Conservation (phyloP, 139 green algal genomes). For the Deuterostichococcus epilithicus region DNA sequence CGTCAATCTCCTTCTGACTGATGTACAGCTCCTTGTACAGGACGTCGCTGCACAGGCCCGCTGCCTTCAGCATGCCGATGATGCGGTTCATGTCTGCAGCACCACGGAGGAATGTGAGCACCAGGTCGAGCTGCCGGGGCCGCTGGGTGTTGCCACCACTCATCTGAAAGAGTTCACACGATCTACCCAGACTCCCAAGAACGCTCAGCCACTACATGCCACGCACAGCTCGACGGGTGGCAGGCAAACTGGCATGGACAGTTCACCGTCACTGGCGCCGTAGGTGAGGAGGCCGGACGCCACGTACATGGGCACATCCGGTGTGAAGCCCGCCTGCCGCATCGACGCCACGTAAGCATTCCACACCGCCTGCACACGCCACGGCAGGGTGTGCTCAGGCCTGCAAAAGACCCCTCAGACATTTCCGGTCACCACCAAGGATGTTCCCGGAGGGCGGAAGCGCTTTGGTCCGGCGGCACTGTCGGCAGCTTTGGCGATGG, state of each 20-base stretch:
- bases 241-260: slow-evolving; percentile 2
- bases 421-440: not conserved
- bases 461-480: too few species aligned
- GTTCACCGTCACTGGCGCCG: slow-evolving; percentile 31
- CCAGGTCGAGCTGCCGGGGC: not conserved
- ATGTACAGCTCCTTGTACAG: slow-evolving; percentile 67
- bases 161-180: not conserved
- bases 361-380: slow-evolving; percentile 38
- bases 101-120: not conserved
- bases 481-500: too few species aligned
- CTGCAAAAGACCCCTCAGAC: too few species aligned
- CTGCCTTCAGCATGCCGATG: slow-evolving; percentile 31
- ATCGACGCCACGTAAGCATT: slow-evolving; percentile 45
- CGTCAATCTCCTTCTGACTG: slow-evolving; percentile 25
- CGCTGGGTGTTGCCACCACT: not conserved
- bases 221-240: not conserved
- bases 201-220: too few species aligned
- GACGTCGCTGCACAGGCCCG: slow-evolving; percentile 26
- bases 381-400: not conserved
- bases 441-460: not conserved
- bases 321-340: slow-evolving; percentile 32
- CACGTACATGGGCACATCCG: slow-evolving; percentile 40
- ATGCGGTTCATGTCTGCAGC: slow-evolving; percentile 43
- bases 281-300: slow-evolving; percentile 61
- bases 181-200: too few species aligned